Conservation (phyloP, 2,329 filamentous ascomycete species). For the Pseudocercospora fuligena region DNA sequence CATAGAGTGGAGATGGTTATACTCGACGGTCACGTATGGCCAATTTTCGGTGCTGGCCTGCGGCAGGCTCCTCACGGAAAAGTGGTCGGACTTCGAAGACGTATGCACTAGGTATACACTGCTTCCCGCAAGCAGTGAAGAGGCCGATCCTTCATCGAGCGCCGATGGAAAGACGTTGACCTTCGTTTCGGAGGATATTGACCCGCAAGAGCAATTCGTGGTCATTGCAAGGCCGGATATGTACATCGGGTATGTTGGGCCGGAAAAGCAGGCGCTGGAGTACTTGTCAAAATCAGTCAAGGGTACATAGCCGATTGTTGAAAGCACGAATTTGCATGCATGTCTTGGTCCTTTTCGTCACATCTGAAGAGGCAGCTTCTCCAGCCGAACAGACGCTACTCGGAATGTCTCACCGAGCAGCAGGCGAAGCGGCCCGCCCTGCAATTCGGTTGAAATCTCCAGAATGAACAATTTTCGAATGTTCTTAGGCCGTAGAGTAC, state of each 20-base stretch:
- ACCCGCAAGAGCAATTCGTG: neutral
- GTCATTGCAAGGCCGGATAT: slow-evolving; percentile 17
- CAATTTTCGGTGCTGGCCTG: slow-evolving; percentile 12
- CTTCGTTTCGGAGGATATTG: neutral
- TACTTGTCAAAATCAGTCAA: slow-evolving; percentile 4
- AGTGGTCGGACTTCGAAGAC: neutral
- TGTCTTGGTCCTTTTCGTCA: neutral
- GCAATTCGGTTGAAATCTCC: neutral
- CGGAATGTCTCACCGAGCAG: neutral
- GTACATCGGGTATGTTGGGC: slow-evolving; percentile 20
- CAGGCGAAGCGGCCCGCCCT: neutral
- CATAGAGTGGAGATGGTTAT: neutral
- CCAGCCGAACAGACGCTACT: neutral
- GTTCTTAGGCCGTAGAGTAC: neutral
- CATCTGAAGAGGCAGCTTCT: neutral
- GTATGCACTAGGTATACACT: slow-evolving; percentile 2
- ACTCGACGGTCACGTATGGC: slow-evolving; percentile 12
- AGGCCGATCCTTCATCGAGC: neutral
- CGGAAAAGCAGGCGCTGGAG: slow-evolving; percentile 4
- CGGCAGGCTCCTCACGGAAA: neutral
- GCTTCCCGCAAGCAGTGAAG: neutral
- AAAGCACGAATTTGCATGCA: neutral
- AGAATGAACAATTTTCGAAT: neutral
- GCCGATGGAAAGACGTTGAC: neutral
- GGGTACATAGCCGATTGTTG: neutral